Percentiles rank a stretch among this genome's conserved stretches.
These are phyloP conservation scores for Tieghemiomyces parasiticus DNA, from an alignment of 192 early-diverging fungal species.

Conservation along the genomic window DNA sequence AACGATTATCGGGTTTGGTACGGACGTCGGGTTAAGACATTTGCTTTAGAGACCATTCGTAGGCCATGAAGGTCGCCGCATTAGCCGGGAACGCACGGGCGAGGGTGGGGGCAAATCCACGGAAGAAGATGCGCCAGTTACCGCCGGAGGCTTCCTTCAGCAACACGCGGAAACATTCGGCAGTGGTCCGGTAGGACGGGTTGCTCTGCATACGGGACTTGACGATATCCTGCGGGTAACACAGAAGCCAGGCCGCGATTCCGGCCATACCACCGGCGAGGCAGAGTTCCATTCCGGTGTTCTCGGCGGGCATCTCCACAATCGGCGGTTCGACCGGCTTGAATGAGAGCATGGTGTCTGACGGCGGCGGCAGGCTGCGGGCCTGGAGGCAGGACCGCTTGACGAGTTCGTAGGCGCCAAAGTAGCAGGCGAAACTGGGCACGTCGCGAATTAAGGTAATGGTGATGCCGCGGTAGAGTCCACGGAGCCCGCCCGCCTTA, in stretches of 20 bases:
- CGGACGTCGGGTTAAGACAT: no score
- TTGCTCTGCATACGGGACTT: constrained; percentile 45
- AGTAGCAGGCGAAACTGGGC: constrained; percentile 24
- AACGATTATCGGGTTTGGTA: no score
- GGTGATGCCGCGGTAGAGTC: constrained; percentile 22
- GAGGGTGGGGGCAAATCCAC: constrained; percentile 30
- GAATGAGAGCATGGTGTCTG: neutral
- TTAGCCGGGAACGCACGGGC: constrained; percentile 51
- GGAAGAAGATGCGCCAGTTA: constrained; percentile 27
- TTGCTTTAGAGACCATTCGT: constrained; percentile 40
- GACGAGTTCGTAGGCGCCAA: constrained; percentile 15
- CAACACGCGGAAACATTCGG: neutral
- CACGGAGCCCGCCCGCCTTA: constrained; percentile 12
- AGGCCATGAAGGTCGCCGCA: constrained; percentile 51
- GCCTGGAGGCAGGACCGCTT: constrained; percentile 3
- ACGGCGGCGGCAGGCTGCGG: neutral
- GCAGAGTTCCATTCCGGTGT: constrained; percentile 16
- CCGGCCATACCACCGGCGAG: constrained; percentile 26
- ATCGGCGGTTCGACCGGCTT: neutral
- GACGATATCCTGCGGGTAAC: constrained; percentile 51
- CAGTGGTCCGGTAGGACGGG: constrained; percentile 9
- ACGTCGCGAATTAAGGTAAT: constrained; percentile 25
- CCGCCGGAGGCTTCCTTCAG: constrained; percentile 22
- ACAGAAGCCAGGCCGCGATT: constrained; percentile 22
- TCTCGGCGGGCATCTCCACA: no score